Evolutionary conservation across 2,329 filamentous ascomycete genomes (phyloP).

Genomic region (Colletotrichum costaricense): DNA sequence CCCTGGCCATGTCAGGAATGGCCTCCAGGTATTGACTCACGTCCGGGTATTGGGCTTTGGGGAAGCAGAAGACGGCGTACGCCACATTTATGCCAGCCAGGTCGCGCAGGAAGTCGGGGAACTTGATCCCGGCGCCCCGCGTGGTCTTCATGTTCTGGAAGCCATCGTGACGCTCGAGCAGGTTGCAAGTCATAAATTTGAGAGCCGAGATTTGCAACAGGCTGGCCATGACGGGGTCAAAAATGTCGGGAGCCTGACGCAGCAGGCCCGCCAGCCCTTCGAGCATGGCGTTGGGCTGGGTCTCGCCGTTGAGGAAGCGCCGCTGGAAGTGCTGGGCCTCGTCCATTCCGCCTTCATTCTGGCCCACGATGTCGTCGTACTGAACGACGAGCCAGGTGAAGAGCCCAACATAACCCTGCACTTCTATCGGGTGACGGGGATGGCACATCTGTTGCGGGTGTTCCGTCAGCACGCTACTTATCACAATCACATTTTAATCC

Average conservation of each 20-base stretch:
- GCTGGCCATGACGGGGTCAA: slow-evolving; percentile 37
- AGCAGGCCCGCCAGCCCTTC: slow-evolving; percentile 33
- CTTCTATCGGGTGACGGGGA: slow-evolving; percentile 34
- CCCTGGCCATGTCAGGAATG: slow-evolving; percentile 39
- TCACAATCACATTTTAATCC: not conserved
- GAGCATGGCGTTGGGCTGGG: slow-evolving; percentile 36
- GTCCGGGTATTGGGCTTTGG: slow-evolving; percentile 36
- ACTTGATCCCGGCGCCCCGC: slow-evolving; percentile 29
- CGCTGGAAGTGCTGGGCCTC: slow-evolving; percentile 35
- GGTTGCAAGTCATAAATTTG: slow-evolving; percentile 39
- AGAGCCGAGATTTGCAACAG: slow-evolving; percentile 37
- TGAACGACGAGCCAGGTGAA: slow-evolving; percentile 40
- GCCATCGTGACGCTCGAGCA: slow-evolving; percentile 37
- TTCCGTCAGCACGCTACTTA: slow-evolving; percentile 1
- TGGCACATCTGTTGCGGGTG: slow-evolving; percentile 36
- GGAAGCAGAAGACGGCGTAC: slow-evolving; percentile 39
- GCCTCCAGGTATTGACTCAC: slow-evolving; percentile 37
- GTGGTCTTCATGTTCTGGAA: slow-evolving; percentile 37
- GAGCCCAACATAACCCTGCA: slow-evolving; percentile 38
- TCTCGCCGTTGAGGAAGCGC: slow-evolving; percentile 37
- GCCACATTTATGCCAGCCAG: slow-evolving; percentile 38
- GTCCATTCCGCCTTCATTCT: slow-evolving; percentile 36
- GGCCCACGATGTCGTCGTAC: slow-evolving; percentile 38
- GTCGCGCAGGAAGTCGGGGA: slow-evolving; percentile 38
- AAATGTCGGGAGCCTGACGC: slow-evolving; percentile 37